Conservation (phyloP, 768 basidiomycete species). For the Chalciporus chontae region DNA sequence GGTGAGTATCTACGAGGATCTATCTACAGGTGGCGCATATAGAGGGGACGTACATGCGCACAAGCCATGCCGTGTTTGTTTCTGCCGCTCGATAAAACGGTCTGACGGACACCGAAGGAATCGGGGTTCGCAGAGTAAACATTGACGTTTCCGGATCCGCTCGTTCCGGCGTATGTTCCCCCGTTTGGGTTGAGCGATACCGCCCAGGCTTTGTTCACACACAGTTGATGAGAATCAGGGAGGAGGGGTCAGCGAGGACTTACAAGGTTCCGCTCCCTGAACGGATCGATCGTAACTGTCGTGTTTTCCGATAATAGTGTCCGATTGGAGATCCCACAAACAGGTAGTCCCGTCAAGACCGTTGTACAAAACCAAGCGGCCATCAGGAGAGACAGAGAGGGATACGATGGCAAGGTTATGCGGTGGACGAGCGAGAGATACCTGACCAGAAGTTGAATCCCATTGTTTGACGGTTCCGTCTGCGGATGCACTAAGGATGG, state of each 20-base stretch:
- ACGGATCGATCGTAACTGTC: conserved; percentile 70
- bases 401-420: conserved; percentile 87
- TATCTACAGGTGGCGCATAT: conserved; percentile 1
- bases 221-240: background rate
- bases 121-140: conserved; percentile 66
- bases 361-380: conserved; percentile 67
- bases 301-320: conserved; percentile 56
- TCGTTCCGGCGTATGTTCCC: conserved; percentile 71
- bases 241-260: conserved; percentile 26
- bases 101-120: conserved; percentile 64
- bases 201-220: conserved; percentile 61
- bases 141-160: conserved; percentile 64
- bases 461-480: conserved; percentile 77
- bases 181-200: conserved; percentile 77
- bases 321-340: conserved; percentile 67
- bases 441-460: conserved; percentile 64
- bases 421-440: conserved; percentile 54
- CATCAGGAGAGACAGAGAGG: conserved; percentile 66
- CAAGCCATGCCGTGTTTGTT: conserved; percentile 78
- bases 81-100: conserved; percentile 61
- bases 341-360: conserved; percentile 81
- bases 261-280: conserved; percentile 64
- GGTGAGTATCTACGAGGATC: background rate
- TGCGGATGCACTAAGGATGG: conserved; percentile 66
- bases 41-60: conserved; percentile 50